These are phyloP conservation scores for Schizochytrium sp. DNA, from an alignment of 108 stramenopile genomes.

Conservation along the genomic window DNA sequence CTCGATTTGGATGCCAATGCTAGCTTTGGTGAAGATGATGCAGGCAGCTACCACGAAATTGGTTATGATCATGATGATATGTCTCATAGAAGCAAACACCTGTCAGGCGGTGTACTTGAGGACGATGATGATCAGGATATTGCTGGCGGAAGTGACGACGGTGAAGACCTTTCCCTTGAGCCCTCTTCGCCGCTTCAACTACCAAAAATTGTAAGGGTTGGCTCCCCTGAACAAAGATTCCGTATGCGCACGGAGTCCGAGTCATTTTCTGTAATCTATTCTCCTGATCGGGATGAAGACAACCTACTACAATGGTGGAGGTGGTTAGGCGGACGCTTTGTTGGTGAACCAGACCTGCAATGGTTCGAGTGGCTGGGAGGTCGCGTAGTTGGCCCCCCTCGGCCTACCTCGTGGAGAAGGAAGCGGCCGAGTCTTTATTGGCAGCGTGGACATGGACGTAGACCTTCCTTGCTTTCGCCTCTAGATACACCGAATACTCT, in stretches of 20 bases:
- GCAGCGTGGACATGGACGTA: background rate
- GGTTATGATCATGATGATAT: too few species aligned
- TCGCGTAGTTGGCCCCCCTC: conserved; percentile 13
- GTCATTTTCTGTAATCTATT: background rate
- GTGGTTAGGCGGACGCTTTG: conserved; percentile 3
- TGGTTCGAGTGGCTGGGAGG: conserved; percentile 50
- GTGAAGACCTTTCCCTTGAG: background rate
- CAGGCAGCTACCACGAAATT: too few species aligned
- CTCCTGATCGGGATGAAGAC: background rate
- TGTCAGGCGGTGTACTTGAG: background rate
- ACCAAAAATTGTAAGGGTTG: background rate
- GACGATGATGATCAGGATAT: background rate
- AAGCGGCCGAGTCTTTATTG: background rate
- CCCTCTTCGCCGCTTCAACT: background rate
- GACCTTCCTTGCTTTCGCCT: background rate
- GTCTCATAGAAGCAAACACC: too few species aligned
- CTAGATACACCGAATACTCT: background rate
- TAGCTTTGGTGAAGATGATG: too few species aligned
- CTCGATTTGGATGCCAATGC: background rate
- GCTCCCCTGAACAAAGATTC: background rate
- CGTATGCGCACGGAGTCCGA: conserved; percentile 14
- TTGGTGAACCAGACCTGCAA: background rate
- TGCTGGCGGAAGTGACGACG: background rate
- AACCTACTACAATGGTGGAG: background rate
- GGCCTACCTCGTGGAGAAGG: background rate